phyloP scores from a whole-genome alignment of 805 yeast genomes.

The Candida krabiensis region DNA sequence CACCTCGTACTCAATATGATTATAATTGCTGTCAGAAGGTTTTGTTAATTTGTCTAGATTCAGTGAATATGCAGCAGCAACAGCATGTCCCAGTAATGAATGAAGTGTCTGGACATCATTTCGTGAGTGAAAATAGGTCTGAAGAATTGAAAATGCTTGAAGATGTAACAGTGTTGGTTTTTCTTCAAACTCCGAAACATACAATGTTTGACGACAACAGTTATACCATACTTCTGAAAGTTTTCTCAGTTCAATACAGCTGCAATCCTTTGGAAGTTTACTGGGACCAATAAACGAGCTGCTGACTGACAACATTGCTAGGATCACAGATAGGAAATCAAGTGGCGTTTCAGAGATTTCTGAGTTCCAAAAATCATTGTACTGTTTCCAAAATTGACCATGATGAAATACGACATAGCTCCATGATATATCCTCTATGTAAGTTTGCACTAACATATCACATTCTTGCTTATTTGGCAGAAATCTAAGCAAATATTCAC shows the following conservation, averaged over 20 bases:
- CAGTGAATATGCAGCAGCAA: slow-evolving; percentile 14
- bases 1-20: slow-evolving; percentile 24
- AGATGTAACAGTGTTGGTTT: slow-evolving; percentile 13
- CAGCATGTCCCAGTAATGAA: slow-evolving; percentile 11
- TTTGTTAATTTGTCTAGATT: slow-evolving; percentile 6
- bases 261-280: not conserved
- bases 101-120: slow-evolving; percentile 17
- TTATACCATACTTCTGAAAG: slow-evolving; percentile 15
- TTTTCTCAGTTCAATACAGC: slow-evolving; percentile 8
- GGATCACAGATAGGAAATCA: slow-evolving; percentile 10
- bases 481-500: slow-evolving; percentile 3
- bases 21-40: slow-evolving; percentile 1
- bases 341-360: not conserved
- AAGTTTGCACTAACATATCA: slow-evolving; percentile 9
- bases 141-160: slow-evolving; percentile 16
- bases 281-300: slow-evolving; percentile 8
- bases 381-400: slow-evolving; percentile 8
- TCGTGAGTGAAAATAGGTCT: slow-evolving; percentile 14
- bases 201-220: slow-evolving; percentile 12
- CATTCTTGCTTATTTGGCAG: slow-evolving; percentile 11
- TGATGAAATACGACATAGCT: slow-evolving; percentile 10
- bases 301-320: slow-evolving; percentile 12
- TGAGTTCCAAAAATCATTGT: slow-evolving; percentile 5
- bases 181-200: slow-evolving; percentile 8
- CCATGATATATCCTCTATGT: slow-evolving; percentile 11